phyloP scores from a whole-genome alignment of 169 alveolate genomes.

The Cryptosporidium meleagridis region DNA sequence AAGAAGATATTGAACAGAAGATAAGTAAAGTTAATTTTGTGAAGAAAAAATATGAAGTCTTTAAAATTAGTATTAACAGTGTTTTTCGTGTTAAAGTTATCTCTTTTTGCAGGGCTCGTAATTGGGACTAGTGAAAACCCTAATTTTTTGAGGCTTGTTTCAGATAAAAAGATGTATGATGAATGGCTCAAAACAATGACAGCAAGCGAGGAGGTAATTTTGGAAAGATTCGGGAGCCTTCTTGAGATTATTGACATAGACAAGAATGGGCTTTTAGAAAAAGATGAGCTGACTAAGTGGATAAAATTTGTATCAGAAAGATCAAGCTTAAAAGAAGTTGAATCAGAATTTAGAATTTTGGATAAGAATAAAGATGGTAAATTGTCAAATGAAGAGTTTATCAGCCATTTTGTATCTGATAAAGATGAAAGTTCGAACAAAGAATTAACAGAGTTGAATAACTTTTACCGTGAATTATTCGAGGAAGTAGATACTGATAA shows the following conservation, averaged over 20 bases:
- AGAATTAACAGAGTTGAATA: slow-evolving; percentile 4
- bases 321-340: slow-evolving; percentile 27
- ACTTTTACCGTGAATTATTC: slow-evolving; percentile 30
- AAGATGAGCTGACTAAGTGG: slow-evolving; percentile 36
- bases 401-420: neutral
- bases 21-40: neutral
- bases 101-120: neutral
- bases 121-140: neutral
- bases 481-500: slow-evolving; percentile 26
- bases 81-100: neutral
- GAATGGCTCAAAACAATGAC: slow-evolving; percentile 67
- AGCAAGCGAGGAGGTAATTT: slow-evolving; percentile 10
- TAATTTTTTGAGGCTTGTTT: slow-evolving; percentile 1
- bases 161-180: slow-evolving; percentile 41
- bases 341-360: slow-evolving; percentile 41
- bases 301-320: slow-evolving; percentile 36
- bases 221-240: neutral
- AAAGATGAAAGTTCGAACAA: neutral
- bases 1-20: neutral
- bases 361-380: slow-evolving; percentile 43
- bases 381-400: slow-evolving; percentile 26
- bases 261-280: slow-evolving; percentile 9
- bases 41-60: neutral
- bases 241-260: slow-evolving; percentile 35
- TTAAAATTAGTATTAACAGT: neutral